These are phyloP conservation scores for Chlamydomonas schloesseri DNA, from an alignment of 139 green algal genomes.

Conservation along the genomic window DNA sequence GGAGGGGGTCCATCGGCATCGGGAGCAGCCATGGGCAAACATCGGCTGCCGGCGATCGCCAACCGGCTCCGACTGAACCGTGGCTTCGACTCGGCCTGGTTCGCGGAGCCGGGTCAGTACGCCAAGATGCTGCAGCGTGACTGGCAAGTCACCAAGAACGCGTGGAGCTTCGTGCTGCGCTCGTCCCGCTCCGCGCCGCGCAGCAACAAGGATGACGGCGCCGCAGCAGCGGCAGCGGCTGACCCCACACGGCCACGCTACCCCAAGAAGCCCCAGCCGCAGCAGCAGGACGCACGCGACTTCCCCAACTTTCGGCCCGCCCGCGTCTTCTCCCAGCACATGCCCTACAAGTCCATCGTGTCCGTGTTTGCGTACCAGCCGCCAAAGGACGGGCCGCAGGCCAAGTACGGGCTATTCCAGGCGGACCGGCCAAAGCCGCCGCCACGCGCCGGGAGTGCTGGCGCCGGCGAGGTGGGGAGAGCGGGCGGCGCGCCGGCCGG, in stretches of 20 bases:
- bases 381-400: conserved; percentile 43
- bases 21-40: conserved; percentile 4
- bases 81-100: conserved; percentile 54
- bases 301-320: conserved; percentile 53
- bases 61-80: conserved; percentile 30
- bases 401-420: conserved; percentile 55
- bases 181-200: conserved; percentile 33
- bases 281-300: conserved; percentile 23
- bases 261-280: conserved; percentile 33
- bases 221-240: not conserved
- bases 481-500: no score
- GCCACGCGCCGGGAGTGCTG: not conserved
- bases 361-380: conserved; percentile 45
- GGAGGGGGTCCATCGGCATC: no score
- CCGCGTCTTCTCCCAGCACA: conserved; percentile 53
- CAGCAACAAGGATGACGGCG: conserved; percentile 32
- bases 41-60: conserved; percentile 39
- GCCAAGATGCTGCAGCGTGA: conserved; percentile 57
- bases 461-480: not conserved
- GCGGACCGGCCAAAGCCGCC: conserved; percentile 17
- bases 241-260: conserved; percentile 25
- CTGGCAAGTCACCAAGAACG: conserved; percentile 49
- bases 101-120: conserved; percentile 34
- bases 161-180: conserved; percentile 50
- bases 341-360: conserved; percentile 56